Base-by-base conservation (phyloP, 1,284 basidiomycete species). In the Sanghuangporus weigelae region DNA sequence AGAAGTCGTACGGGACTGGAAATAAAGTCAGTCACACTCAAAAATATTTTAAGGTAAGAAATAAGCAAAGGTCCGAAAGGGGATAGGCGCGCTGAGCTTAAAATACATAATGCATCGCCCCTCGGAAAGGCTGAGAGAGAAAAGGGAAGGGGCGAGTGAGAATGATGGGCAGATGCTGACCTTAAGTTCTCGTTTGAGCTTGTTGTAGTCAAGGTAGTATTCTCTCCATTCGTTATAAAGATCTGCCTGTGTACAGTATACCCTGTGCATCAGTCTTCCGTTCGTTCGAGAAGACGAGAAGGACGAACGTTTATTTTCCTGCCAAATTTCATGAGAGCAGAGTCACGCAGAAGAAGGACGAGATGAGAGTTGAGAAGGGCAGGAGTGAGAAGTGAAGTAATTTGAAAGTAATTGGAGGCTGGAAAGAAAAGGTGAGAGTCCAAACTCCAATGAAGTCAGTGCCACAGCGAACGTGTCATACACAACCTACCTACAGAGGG, bases 151-250 rank as follows among this genome's bases (percentile, higher is more conserved):
- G 21, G 21, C 11, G 14, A 12, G 3, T 26, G 23, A n/a, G 48
- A 19, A 8, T 26, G 23, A 56, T 23, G 26, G 36, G 44, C 31
- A 46, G 61, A 59, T 63, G 62, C 71, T 60, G 57, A 87, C 89
- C 79, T 98, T 98, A 70, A 97, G 86, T 71, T 93, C 89, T 66
- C 92, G 89, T 76, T 98, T 98, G 63, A 98, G 81, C 10, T 82
- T 81, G 71, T 91, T 92, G 72, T 97, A 97, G 77, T 95, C 85
- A 66, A 97, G 84, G 73, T 97, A 97, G 72, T 89, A 92, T 21
- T 91, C 90, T 21, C 87, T 83, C 94, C 94, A 96, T 82, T 95
- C 94, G 68, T 84, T 83, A 76, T 96, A 96, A 56, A 93, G 81
- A 70, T 90, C 89, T 65, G 86, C 87, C 92, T 95, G 71, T 21